A percentile compares a stretch with the other conserved stretches of the same genome.
phyloP scores from a whole-genome alignment of 1,284 basidiomycete species.

The Volvariella volvacea region DNA sequence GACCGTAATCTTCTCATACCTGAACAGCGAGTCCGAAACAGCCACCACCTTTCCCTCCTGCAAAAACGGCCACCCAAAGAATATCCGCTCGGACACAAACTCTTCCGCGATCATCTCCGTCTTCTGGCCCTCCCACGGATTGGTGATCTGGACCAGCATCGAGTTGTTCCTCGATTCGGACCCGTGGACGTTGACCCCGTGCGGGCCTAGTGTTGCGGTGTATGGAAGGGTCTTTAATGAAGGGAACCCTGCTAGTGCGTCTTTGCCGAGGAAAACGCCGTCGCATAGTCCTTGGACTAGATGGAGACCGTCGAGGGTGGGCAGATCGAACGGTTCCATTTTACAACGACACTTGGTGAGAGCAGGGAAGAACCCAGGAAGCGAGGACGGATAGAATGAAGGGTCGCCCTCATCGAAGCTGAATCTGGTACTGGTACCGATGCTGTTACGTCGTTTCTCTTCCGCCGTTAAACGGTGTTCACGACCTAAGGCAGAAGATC shows the following conservation, averaged over 20 bases:
- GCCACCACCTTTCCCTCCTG: slow-evolving; percentile 86
- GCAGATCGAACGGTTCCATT: slow-evolving; percentile 80
- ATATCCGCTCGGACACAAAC: slow-evolving; percentile 76
- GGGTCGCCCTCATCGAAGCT: slow-evolving; percentile 60
- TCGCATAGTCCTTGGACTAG: slow-evolving; percentile 84
- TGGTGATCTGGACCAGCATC: slow-evolving; percentile 84
- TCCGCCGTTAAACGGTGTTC: slow-evolving; percentile 75
- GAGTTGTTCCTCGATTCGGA: slow-evolving; percentile 87
- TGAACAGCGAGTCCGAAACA: slow-evolving; percentile 85
- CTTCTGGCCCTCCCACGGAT: slow-evolving; percentile 64
- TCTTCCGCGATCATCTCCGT: slow-evolving; percentile 69
- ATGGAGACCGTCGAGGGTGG: slow-evolving; percentile 82
- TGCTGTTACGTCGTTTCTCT: slow-evolving; percentile 74
- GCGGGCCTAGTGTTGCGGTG: slow-evolving; percentile 70
- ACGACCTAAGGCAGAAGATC: slow-evolving; percentile 39
- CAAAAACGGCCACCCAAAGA: slow-evolving; percentile 91
- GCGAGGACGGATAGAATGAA: slow-evolving; percentile 78
- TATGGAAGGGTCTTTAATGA: slow-evolving; percentile 88
- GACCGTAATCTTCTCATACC: slow-evolving; percentile 69
- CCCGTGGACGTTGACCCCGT: slow-evolving; percentile 93
- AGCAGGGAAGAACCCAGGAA: slow-evolving; percentile 93
- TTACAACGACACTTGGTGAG: slow-evolving; percentile 77
- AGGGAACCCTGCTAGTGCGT: slow-evolving; percentile 93
- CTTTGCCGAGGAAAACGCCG: slow-evolving; percentile 82
- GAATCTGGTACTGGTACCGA: slow-evolving; percentile 80